Base-by-base conservation (phyloP, 2,329 filamentous ascomycete genomes). In the Fusarium tuaranense region DNA sequence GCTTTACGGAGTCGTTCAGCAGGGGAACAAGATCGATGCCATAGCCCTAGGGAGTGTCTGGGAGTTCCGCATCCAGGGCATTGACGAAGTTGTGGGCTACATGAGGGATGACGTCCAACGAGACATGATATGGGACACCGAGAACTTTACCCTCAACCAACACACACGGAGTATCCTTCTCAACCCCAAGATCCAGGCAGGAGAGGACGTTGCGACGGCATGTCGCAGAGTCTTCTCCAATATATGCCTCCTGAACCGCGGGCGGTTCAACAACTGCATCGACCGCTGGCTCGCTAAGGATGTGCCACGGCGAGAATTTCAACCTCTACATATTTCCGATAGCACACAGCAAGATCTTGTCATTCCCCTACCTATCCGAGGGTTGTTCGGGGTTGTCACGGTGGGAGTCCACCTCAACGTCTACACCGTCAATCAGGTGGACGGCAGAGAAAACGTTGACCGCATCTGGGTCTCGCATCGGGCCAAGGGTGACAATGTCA, bases 391-490 rank as follows among this genome's bases (percentile, higher is more conserved):
- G 7, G 76, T 83, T 38, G 73, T 82, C 36, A 84, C 83, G 2
- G 78, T 80, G 6, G 83, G 83, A 9, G 80, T 82, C 3, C 83
- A 84, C 67, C 77, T 84, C 70, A 84, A 82, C 69, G 79, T 82
- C 55, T 84, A 80, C 72, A 81, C 79, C 36, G 66, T 77, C 51
- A 79, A 74, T 51, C 58, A 65, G n/a, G 64, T 67, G 30, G 73
- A 69, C n/a, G 75, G 78, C 55, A 69, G 64, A 38, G 73, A 76
- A 41, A 38, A 71, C 71, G 66, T 78, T 63, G 76, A 78, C 51
- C 61, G 77, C 38, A 78, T 83, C 44, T 84, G 82, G 82, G 80
- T 84, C 41, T 78, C 82, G 25, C 76, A 77, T 61, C 78, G 83
- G 6, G 80, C 81, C 8, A 55, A 27, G n/a, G 72, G 70, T 3